Evolutionary conservation across 768 basidiomycete genomes (phyloP).

Genomic region (Termitomyces sp.): DNA sequence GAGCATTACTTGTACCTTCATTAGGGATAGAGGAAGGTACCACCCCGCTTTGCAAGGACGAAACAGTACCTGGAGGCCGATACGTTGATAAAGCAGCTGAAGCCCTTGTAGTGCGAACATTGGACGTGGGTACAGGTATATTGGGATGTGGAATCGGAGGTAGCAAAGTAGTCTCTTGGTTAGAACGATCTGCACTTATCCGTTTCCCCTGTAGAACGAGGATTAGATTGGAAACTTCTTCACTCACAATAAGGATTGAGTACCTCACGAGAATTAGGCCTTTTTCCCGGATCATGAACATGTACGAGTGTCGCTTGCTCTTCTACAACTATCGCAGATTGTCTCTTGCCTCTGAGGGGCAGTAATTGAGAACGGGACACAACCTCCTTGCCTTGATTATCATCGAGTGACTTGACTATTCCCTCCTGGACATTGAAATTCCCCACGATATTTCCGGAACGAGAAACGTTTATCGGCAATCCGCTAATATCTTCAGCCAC

Average conservation of each 20-base stretch:
- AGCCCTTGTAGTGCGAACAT: conserved; percentile 2
- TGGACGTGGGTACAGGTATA: neutral
- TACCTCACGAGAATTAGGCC: conserved; percentile 1
- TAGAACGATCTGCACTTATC: neutral
- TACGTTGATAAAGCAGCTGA: neutral
- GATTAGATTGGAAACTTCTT: neutral
- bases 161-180: neutral
- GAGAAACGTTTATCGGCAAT: neutral
- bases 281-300: neutral
- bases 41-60: conserved; percentile 29
- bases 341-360: conserved; percentile 16
- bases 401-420: conserved; percentile 4
- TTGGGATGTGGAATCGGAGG: neutral
- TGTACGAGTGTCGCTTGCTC: conserved; percentile 5
- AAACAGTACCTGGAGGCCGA: conserved; percentile 2
- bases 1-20: conserved; percentile 28
- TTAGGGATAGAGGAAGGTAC: conserved; percentile 59
- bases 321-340: neutral
- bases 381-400: conserved; percentile 31
- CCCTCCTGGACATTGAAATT: conserved; percentile 17
- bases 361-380: conserved; percentile 34
- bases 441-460: conserved; percentile 16
- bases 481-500: neutral
- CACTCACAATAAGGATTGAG: neutral
- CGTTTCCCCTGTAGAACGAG: neutral